phyloP scores from a whole-genome alignment of 495 filamentous ascomycete species.

The Aspergillus kassunensis region DNA sequence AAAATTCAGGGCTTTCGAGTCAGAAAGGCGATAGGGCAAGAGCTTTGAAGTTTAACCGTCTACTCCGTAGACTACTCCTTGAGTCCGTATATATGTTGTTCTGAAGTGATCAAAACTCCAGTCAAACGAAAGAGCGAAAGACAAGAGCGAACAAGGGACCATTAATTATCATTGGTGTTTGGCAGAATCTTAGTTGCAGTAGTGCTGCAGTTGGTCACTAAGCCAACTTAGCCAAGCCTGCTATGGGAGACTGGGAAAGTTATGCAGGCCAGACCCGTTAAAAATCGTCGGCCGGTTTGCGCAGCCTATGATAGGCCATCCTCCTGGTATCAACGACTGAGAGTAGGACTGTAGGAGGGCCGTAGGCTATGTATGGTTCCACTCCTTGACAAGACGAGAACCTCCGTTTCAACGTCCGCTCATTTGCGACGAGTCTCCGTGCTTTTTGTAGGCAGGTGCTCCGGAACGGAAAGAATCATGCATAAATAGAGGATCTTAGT shows the following conservation, averaged over 20 bases:
- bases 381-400: background rate
- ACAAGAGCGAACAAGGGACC: constrained; percentile 1
- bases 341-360: too few relatives aligned
- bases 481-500: too few relatives aligned
- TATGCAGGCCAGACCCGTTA: too few relatives aligned
- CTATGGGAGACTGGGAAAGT: too few relatives aligned
- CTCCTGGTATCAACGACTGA: background rate
- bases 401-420: background rate
- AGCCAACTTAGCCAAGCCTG: background rate
- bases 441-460: background rate
- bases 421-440: background rate
- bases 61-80: too few relatives aligned
- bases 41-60: too few relatives aligned
- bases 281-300: background rate
- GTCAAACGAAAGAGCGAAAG: background rate
- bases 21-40: too few relatives aligned
- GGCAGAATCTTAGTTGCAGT: constrained; percentile 13
- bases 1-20: too few relatives aligned
- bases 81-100: too few relatives aligned
- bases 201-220: constrained; percentile 18
- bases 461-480: background rate
- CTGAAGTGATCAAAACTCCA: too few relatives aligned
- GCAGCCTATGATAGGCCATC: background rate
- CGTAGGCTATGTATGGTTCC: too few relatives aligned
- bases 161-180: constrained; percentile 9